A percentile compares a stretch with the other conserved stretches of the same genome.
Conservation (phyloP, 2,329 filamentous ascomycete species). For the Colletotrichum orchidophilum region DNA sequence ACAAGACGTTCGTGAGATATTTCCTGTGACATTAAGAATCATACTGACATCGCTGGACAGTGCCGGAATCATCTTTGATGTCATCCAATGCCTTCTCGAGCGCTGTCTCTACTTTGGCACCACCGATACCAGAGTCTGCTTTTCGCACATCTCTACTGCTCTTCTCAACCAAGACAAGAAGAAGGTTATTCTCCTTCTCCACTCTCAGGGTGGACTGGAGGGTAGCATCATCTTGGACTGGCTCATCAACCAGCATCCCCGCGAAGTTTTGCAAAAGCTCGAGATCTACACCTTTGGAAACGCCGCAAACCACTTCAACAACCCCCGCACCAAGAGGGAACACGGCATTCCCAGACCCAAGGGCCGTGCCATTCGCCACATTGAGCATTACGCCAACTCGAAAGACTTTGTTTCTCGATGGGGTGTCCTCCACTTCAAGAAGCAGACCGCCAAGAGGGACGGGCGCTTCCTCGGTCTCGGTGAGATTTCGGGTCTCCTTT, state of each 20-base stretch:
- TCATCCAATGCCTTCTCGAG: slow-evolving; percentile 81
- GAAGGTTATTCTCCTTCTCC: slow-evolving; percentile 78
- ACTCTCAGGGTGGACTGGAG: slow-evolving; percentile 82
- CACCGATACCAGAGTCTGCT: slow-evolving; percentile 70
- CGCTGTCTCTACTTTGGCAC: slow-evolving; percentile 79
- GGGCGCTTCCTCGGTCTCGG: background rate
- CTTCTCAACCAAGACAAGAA: slow-evolving; percentile 69
- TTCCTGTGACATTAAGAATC: accelerated
- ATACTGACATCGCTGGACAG: background rate
- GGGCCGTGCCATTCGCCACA: slow-evolving; percentile 69
- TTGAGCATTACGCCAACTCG: slow-evolving; percentile 83
- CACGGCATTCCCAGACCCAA: slow-evolving; percentile 39
- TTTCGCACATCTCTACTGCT: slow-evolving; percentile 67
- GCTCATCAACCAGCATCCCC: slow-evolving; percentile 76
- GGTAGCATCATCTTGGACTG: slow-evolving; percentile 79
- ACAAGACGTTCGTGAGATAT: slow-evolving; percentile 62
- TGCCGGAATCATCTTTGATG: slow-evolving; percentile 77
- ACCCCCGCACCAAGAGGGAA: slow-evolving; percentile 58
- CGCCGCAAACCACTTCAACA: slow-evolving; percentile 85
- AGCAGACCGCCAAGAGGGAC: background rate
- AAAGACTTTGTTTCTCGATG: slow-evolving; percentile 80
- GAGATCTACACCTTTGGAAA: slow-evolving; percentile 84
- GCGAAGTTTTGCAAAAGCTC: slow-evolving; percentile 71
- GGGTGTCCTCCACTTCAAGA: slow-evolving; percentile 74
- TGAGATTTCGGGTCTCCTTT: background rate